Evolutionary conservation across 2,329 filamentous ascomycete species (phyloP).

Genomic region (Cryphonectria parasitica): DNA sequence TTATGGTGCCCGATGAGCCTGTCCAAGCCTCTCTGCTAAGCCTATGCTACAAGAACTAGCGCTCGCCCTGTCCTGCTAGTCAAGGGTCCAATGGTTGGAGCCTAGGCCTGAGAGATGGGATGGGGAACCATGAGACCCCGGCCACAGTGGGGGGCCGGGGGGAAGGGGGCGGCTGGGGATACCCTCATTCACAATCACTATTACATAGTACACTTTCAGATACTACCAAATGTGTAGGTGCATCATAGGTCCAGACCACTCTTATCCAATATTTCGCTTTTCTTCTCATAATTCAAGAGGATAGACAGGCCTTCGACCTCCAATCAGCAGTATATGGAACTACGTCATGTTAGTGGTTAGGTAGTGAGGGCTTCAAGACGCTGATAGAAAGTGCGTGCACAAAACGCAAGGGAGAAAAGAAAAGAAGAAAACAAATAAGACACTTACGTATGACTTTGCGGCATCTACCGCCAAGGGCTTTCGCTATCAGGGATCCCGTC

Average conservation of each 20-base stretch:
- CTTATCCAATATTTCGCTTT: background rate
- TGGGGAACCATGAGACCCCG: background rate
- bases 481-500: slow-evolving; percentile 16
- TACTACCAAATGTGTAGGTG: background rate
- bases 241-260: background rate
- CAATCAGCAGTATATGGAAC: background rate
- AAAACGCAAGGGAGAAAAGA: background rate
- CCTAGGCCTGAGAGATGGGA: background rate
- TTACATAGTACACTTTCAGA: background rate
- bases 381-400: background rate
- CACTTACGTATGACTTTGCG: background rate
- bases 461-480: background rate
- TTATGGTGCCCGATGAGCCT: background rate
- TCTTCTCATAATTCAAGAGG: background rate
- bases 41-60: background rate
- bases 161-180: slow-evolving; percentile 17
- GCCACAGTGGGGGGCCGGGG: background rate
- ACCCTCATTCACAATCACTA: slow-evolving; percentile 2
- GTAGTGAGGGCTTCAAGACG: background rate
- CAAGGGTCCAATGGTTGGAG: background rate
- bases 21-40: background rate
- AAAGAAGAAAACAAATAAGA: background rate
- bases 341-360: background rate
- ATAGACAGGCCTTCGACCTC: background rate
- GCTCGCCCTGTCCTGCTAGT: background rate